Evolutionary conservation across 805 yeast genomes (phyloP), one percentile per base, ranked within the genome.

Genomic region (Clavispora fructus): DNA sequence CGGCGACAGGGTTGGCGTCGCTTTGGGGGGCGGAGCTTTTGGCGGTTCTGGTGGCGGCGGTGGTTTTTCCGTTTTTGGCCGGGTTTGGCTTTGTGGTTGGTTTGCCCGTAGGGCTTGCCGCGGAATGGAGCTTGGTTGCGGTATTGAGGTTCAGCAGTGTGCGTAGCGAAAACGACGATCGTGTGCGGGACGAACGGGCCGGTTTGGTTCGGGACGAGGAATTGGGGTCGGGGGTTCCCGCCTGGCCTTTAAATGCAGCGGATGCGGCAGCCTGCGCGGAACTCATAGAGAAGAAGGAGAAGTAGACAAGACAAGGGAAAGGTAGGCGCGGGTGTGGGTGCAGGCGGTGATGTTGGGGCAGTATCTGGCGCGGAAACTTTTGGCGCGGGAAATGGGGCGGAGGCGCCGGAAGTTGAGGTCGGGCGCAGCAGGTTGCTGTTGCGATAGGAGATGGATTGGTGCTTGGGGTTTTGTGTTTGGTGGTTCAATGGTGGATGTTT

Each of bases 221-320:
- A 33, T 35, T 42, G 19, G 39, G 35, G 19, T 39, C 14, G n/a
- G 23, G 37, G 41, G 42, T 35, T 43, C 38, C 26, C 44, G 35
- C 16, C 25, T 49, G 41, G 41, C 57, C 66, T 47, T 63, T 68
- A 52, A 71, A 71, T 6, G 76, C 76, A 5, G 75, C 75, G 53
- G 67, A 49, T 2, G 76, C 76, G 12, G 76, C 76, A 7, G 75
- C 73, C 40, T 67, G 69, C 35, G 70, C 71, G 28, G 69, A 57
- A 45, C 57, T 48, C 55, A 51, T 53, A 32, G n/a, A 33, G 37
- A 27, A 13, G 25, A 11, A 16, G 19, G 7, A 31, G 12, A 17
- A 16, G 25, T 8, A 14, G 16, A 7, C 6, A 31, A n/a, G 23
- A 23, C 38, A 17, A 10, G 10, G 12, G 7, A 37, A 13, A 40